Percentiles rank a stretch among this genome's conserved stretches.
These are phyloP conservation scores for Ustilago cynodontis DNA, from an alignment of 1,284 basidiomycete species.

Conservation along the genomic window DNA sequence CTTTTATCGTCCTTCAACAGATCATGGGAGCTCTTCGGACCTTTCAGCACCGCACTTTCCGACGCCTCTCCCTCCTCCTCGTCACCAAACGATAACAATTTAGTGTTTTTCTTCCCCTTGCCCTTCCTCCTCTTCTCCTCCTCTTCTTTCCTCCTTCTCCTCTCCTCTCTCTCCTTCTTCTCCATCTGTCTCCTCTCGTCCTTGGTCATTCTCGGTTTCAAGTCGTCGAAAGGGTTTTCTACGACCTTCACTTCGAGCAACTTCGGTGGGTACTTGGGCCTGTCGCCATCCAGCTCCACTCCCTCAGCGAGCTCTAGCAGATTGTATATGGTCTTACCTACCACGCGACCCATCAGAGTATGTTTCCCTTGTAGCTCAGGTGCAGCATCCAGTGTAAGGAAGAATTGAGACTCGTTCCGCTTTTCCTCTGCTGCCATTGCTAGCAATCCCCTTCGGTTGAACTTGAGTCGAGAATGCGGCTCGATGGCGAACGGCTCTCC, in stretches of 20 bases:
- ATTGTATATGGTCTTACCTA: constrained; percentile 70
- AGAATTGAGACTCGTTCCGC: constrained; percentile 71
- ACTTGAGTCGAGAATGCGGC: constrained; percentile 86
- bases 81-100: constrained; percentile 61
- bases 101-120: constrained; percentile 55
- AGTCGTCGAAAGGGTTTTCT: constrained; percentile 94
- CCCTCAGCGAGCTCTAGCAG: constrained; percentile 77
- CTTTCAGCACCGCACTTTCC: constrained; percentile 10
- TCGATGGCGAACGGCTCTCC: constrained; percentile 90
- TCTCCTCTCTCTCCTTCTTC: constrained; percentile 80
- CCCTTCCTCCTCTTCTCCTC: constrained; percentile 40
- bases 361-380: constrained; percentile 67
- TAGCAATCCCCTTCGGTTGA: constrained; percentile 85
- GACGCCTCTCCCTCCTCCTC: constrained; percentile 62
- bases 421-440: constrained; percentile 84
- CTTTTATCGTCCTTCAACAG: constrained; percentile 57
- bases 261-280: constrained; percentile 90
- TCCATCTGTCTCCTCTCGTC: constrained; percentile 87
- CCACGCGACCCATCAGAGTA: constrained; percentile 64
- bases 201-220: constrained; percentile 94
- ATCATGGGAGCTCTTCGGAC: constrained; percentile 66
- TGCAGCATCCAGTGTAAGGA: constrained; percentile 64
- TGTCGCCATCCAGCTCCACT: constrained; percentile 82
- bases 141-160: constrained; percentile 9
- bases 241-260: constrained; percentile 85